These are phyloP conservation scores for Lachancea nothofagi DNA, from an alignment of 805 yeast genomes.

Conservation along the genomic window DNA sequence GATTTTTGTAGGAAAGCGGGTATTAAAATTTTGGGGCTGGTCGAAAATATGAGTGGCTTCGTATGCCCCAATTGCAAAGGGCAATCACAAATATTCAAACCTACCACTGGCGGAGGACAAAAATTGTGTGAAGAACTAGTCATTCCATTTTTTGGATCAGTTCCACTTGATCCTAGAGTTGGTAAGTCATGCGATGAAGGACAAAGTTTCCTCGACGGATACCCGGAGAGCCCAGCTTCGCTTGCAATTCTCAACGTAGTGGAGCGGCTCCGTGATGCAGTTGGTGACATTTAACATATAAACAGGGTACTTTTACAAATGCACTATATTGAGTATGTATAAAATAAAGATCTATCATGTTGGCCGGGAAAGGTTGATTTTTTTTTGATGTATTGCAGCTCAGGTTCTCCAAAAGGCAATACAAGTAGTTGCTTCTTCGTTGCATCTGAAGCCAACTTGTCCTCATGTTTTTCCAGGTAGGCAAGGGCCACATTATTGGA, in stretches of 20 bases:
- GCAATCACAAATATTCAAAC: constrained; percentile 81
- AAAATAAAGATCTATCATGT: not conserved
- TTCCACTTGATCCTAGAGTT: constrained; percentile 93
- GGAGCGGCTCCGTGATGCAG: constrained; percentile 56
- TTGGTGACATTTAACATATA: constrained; percentile 30
- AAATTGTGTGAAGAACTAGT: constrained; percentile 72
- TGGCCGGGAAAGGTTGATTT: not conserved
- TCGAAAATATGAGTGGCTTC: constrained; percentile 97
- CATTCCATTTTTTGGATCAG: constrained; percentile 80
- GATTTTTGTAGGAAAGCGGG: constrained; percentile 91
- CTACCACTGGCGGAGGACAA: constrained; percentile 96
- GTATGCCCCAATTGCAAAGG: constrained; percentile 94
- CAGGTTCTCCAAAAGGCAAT: constrained; percentile 28
- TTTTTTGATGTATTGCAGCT: constrained; percentile 26
- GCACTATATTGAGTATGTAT: not conserved
- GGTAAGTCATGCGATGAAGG: constrained; percentile 88
- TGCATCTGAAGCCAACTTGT: constrained; percentile 18
- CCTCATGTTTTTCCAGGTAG: constrained; percentile 6
- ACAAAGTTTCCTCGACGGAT: constrained; percentile 70
- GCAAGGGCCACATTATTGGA: constrained; percentile 38
- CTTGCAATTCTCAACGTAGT: constrained; percentile 81
- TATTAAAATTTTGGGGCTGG: constrained; percentile 79
- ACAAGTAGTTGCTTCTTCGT: constrained; percentile 13
- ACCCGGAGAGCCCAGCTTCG: constrained; percentile 92
- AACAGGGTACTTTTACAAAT: not conserved